Percentiles rank a stretch among this genome's conserved stretches.
These are phyloP conservation scores for Mycocentrospora acerina DNA, from an alignment of 2,329 filamentous ascomycete genomes.

Conservation along the genomic window DNA sequence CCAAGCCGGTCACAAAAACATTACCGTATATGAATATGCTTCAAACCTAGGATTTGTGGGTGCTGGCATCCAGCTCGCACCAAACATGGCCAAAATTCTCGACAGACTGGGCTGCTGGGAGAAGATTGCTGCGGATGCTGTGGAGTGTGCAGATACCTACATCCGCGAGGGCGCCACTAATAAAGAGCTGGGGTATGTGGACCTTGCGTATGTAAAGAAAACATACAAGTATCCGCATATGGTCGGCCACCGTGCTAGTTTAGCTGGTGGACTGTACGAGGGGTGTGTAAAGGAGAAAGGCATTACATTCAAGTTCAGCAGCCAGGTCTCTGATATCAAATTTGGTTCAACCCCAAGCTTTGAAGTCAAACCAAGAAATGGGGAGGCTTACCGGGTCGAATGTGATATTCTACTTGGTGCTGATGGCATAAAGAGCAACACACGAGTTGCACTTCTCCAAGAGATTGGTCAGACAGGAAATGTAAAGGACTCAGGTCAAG, in stretches of 20 bases:
- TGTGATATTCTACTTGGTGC: slow-evolving; percentile 49
- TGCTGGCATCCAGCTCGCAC: slow-evolving; percentile 80
- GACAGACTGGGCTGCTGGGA: slow-evolving; percentile 73
- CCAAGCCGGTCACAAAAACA: slow-evolving; percentile 71
- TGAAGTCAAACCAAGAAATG: slow-evolving; percentile 59
- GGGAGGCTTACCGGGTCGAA: slow-evolving; percentile 56
- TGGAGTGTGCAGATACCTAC: slow-evolving; percentile 69
- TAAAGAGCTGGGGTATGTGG: slow-evolving; percentile 68
- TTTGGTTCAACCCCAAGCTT: slow-evolving; percentile 62
- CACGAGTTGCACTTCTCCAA: slow-evolving; percentile 56
- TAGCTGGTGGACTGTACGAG: slow-evolving; percentile 69
- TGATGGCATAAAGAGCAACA: slow-evolving; percentile 53
- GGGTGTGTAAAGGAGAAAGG: slow-evolving; percentile 64
- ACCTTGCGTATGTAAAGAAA: slow-evolving; percentile 65
- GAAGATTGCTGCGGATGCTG: slow-evolving; percentile 69
- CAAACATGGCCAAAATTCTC: slow-evolving; percentile 78
- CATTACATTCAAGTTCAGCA: slow-evolving; percentile 70
- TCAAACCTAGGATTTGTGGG: slow-evolving; percentile 77
- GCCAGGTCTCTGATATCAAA: slow-evolving; percentile 56
- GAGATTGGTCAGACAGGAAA: slow-evolving; percentile 54
- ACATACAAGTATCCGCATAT: slow-evolving; percentile 77
- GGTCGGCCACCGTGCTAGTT: slow-evolving; percentile 73
- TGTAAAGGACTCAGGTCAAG: slow-evolving; percentile 71
- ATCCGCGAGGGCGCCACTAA: slow-evolving; percentile 73
- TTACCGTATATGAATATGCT: slow-evolving; percentile 73